These are phyloP conservation scores for Clonostachys sp. DNA, from an alignment of 2,329 filamentous ascomycete species.

Conservation along the genomic window DNA sequence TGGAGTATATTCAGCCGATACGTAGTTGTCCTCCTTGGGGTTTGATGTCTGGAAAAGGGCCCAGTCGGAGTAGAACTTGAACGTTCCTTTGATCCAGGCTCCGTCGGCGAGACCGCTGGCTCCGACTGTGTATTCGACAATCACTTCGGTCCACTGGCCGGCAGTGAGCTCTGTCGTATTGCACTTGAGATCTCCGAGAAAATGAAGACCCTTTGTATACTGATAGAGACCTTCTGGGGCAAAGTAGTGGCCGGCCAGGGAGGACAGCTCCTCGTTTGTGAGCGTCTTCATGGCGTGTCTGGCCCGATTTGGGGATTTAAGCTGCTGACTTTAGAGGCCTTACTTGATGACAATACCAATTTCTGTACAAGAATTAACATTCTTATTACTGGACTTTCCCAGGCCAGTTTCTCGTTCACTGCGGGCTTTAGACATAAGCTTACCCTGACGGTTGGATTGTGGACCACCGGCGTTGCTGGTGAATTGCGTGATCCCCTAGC, in stretches of 20 bases:
- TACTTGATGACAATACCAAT: no score
- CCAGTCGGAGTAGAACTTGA: slow-evolving; percentile 31
- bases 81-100: slow-evolving; percentile 29
- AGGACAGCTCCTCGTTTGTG: slow-evolving; percentile 10
- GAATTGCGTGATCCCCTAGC: no score
- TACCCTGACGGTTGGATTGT: no score
- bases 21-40: slow-evolving; percentile 18
- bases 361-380: no score
- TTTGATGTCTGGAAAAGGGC: slow-evolving; percentile 25
- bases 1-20: slow-evolving; percentile 22
- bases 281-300: slow-evolving; percentile 10
- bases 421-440: no score
- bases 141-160: slow-evolving; percentile 20
- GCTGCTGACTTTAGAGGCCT: no score
- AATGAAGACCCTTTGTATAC: slow-evolving; percentile 18
- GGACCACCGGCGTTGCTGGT: no score
- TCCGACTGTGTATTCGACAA: slow-evolving; percentile 18
- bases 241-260: slow-evolving; percentile 15
- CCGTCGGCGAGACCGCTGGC: slow-evolving; percentile 10
- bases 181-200: slow-evolving; percentile 16
- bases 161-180: slow-evolving; percentile 12
- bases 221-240: slow-evolving; percentile 17
- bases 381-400: no score
- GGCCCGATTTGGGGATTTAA: no score
- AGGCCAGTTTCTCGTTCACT: no score